Percentiles rank a stretch among this genome's conserved stretches.
These are phyloP conservation scores for Phytophthora quininea DNA, from an alignment of 352 stramenopile species.

Conservation along the genomic window DNA sequence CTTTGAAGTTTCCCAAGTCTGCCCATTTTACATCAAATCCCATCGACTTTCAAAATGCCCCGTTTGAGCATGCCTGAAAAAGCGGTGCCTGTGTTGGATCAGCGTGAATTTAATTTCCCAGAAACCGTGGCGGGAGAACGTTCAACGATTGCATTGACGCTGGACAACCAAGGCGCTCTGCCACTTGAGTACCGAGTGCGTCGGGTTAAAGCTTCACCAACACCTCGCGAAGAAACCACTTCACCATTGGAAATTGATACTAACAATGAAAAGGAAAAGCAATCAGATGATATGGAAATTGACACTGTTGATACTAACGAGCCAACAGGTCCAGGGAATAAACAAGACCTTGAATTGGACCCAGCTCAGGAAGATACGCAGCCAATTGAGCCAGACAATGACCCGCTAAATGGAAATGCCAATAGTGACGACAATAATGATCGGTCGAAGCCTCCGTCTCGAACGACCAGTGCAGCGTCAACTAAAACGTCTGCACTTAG, in stretches of 20 bases:
- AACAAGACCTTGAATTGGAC: neutral
- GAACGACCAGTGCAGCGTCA: conserved; percentile 8
- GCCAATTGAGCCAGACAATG: no score
- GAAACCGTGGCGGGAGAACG: conserved; percentile 85
- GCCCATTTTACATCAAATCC: no score
- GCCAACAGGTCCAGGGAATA: neutral
- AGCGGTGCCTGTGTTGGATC: conserved; percentile 63
- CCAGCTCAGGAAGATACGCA: conserved; percentile 16
- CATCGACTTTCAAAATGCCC: no score
- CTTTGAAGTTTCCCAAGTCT: no score
- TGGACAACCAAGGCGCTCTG: conserved; percentile 81
- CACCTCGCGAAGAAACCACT: neutral
- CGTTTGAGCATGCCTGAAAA: no score
- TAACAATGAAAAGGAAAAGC: neutral
- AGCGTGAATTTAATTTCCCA: conserved; percentile 53
- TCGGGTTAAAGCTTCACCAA: neutral
- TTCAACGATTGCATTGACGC: conserved; percentile 46
- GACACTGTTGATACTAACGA: neutral
- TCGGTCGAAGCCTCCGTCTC: neutral
- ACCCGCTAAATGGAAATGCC: no score
- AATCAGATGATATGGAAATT: no score
- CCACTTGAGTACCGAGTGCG: conserved; percentile 55
- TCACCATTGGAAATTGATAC: neutral
- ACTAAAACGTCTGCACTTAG: conserved; percentile 1
- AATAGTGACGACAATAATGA: neutral